Conservation (phyloP, 148 eudicot species). For the Talinum fruticosum region DNA sequence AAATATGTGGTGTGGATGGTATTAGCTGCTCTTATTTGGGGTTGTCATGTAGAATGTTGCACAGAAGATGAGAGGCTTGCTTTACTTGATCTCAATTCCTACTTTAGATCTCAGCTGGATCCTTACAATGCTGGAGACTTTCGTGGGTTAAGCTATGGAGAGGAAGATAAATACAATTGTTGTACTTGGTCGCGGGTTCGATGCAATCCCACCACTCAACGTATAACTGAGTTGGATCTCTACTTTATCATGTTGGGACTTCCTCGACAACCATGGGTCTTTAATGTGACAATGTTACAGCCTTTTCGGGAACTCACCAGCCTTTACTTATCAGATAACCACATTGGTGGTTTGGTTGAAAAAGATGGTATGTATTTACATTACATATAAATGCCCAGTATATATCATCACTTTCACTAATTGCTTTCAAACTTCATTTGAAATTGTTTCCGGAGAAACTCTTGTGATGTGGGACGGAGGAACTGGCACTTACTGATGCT, state of each 20-base stretch:
- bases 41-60: not conserved
- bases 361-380: not conserved
- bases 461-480: too few species aligned
- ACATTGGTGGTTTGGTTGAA: not conserved
- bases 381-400: too few species aligned
- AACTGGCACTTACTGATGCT: too few species aligned
- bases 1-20: not conserved
- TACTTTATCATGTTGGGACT: too few species aligned
- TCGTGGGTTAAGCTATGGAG: not conserved
- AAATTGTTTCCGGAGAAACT: not conserved
- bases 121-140: not conserved
- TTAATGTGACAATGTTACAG: not conserved
- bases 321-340: not conserved
- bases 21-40: not conserved
- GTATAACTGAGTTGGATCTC: not conserved
- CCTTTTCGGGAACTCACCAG: not conserved
- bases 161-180: not conserved
- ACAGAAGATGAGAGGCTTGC: slow-evolving; percentile 1
- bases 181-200: not conserved
- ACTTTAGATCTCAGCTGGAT: not conserved
- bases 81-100: not conserved
- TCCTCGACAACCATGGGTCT: not conserved
- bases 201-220: not conserved
- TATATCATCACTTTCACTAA: not conserved
- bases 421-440: too few species aligned